These are phyloP conservation scores for Olyra latifolia DNA, from an alignment of 176 grass and related monocot genomes.

Conservation along the genomic window DNA sequence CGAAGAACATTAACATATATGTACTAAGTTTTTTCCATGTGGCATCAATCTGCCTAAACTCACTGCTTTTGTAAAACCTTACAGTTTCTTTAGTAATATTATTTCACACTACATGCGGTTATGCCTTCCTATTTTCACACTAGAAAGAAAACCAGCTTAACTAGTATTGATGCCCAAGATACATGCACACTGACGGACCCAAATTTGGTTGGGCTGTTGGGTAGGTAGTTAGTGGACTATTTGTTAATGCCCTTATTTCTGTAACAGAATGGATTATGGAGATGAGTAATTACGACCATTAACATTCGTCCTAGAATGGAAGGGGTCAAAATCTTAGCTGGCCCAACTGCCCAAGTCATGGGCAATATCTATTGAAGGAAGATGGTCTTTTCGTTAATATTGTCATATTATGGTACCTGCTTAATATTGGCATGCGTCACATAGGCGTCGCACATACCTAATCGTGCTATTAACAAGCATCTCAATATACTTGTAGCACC, in stretches of 20 bases:
- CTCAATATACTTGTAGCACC: conserved; percentile 5
- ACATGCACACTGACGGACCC: background rate
- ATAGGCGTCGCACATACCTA: conserved; percentile 8
- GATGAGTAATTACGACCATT: conserved; percentile 16
- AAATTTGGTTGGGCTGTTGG: background rate
- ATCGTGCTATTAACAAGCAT: background rate
- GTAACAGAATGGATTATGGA: background rate
- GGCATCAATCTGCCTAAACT: background rate
- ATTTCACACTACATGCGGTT: background rate
- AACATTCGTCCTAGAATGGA: conserved; percentile 15
- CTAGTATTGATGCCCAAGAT: conserved; percentile 25
- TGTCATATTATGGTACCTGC: conserved; percentile 11
- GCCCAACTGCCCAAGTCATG: conserved; percentile 14
- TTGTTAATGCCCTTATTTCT: conserved; percentile 15
- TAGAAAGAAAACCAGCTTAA: conserved; percentile 13
- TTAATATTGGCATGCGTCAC: conserved; percentile 3
- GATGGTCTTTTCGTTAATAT: background rate
- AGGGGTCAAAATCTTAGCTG: conserved; percentile 22
- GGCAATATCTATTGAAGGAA: background rate
- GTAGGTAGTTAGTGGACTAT: conserved; percentile 11
- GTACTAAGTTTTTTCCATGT: background rate
- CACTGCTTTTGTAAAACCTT: conserved; percentile 5
- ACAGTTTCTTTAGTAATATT: background rate
- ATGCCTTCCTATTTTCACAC: background rate
- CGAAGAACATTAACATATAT: conserved; percentile 18